Evolutionary conservation across 2,329 filamentous ascomycete genomes (phyloP).

Genomic region (Hypomyces rosellus): DNA sequence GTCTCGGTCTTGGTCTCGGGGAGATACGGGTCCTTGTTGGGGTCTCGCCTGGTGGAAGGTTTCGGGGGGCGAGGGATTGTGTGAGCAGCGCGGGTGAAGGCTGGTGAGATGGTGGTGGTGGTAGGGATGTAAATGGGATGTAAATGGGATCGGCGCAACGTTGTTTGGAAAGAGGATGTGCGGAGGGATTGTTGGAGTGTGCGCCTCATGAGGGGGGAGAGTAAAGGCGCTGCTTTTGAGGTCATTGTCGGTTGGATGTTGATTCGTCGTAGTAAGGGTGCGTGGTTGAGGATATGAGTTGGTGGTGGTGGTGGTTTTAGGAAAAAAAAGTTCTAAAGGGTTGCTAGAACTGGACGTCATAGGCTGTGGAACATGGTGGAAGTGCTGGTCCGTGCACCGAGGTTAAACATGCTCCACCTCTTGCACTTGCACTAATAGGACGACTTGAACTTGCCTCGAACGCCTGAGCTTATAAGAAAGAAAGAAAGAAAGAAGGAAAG

Average conservation of each 20-base stretch:
- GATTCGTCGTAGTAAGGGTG: neutral
- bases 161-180: slow-evolving; percentile 14
- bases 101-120: slow-evolving; percentile 5
- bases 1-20: slow-evolving; percentile 3
- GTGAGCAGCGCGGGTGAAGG: slow-evolving; percentile 25
- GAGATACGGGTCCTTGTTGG: neutral
- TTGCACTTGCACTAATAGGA: too few relatives aligned
- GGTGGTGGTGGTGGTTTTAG: neutral
- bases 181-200: slow-evolving; percentile 12
- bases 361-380: neutral
- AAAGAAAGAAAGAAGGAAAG: too few relatives aligned
- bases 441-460: too few relatives aligned
- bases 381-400: neutral
- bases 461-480: too few relatives aligned
- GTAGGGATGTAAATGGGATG: slow-evolving; percentile 8
- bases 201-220: slow-evolving; percentile 15
- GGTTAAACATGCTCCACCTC: neutral
- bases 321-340: neutral
- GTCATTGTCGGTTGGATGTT: slow-evolving; percentile 20
- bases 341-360: slow-evolving; percentile 6
- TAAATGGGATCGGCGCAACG: slow-evolving; percentile 13
- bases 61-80: slow-evolving; percentile 30
- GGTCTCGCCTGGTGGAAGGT: neutral
- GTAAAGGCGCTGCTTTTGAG: slow-evolving; percentile 17
- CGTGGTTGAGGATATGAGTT: neutral